A percentile compares a stretch with the other conserved stretches of the same genome.
Evolutionary conservation across 1,284 basidiomycete species (phyloP).

Genomic region (Sanghuangporus sanghuang): DNA sequence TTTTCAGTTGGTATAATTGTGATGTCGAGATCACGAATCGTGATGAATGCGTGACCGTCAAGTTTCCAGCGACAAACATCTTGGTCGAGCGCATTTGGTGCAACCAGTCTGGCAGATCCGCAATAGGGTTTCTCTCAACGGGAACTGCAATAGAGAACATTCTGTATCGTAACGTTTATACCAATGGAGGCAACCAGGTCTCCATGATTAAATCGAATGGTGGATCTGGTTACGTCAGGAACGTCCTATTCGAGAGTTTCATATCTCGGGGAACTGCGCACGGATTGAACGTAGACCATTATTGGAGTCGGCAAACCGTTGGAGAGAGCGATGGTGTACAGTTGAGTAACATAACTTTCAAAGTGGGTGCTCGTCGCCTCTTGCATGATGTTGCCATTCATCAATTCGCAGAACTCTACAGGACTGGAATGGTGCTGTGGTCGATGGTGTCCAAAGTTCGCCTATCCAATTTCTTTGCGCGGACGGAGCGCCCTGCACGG

Average conservation of each 20-base stretch:
- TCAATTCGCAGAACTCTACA: slow-evolving; percentile 22
- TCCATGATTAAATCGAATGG: slow-evolving; percentile 35
- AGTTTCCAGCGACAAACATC: slow-evolving; percentile 31
- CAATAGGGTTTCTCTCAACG: slow-evolving; percentile 30
- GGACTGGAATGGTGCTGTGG: slow-evolving; percentile 32
- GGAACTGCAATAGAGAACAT: slow-evolving; percentile 30
- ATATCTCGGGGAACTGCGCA: slow-evolving; percentile 29
- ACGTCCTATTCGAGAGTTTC: slow-evolving; percentile 32
- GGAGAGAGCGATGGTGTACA: slow-evolving; percentile 26
- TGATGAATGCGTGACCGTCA: slow-evolving; percentile 35
- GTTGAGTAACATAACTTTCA: slow-evolving; percentile 28
- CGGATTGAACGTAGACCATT: slow-evolving; percentile 30
- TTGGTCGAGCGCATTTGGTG: slow-evolving; percentile 34
- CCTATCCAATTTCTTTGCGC: slow-evolving; percentile 30
- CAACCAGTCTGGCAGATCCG: slow-evolving; percentile 31
- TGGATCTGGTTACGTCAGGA: slow-evolving; percentile 29
- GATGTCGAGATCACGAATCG: slow-evolving; percentile 35
- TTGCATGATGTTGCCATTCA: slow-evolving; percentile 18
- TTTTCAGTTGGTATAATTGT: background rate
- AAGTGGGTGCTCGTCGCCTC: slow-evolving; percentile 8
- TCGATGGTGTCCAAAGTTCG: slow-evolving; percentile 27
- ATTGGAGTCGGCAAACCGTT: slow-evolving; percentile 22
- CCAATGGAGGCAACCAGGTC: slow-evolving; percentile 32
- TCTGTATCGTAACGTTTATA: slow-evolving; percentile 30
- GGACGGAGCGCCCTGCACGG: slow-evolving; percentile 29